Conservation (phyloP, 176 grass and related monocot genomes). For the Oryza officinalis region DNA sequence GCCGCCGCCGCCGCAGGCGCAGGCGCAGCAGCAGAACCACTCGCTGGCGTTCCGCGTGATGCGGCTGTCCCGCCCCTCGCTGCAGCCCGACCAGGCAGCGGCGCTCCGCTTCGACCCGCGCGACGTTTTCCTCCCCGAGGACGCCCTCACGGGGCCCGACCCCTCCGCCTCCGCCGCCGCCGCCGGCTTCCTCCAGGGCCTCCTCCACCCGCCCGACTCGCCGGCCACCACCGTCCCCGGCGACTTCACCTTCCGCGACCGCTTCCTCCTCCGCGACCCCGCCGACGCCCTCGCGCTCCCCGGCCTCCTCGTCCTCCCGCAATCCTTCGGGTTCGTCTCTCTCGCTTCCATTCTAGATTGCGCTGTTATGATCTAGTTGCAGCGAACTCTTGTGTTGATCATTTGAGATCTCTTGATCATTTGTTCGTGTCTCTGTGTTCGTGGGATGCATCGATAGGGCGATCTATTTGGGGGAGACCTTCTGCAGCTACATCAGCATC, state of each 20-base stretch:
- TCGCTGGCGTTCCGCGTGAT: constrained; percentile 97
- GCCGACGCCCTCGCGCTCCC: constrained; percentile 82
- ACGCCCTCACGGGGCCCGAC: constrained; percentile 62
- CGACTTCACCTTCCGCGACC: constrained; percentile 89
- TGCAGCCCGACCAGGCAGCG: constrained; percentile 74
- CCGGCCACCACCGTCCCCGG: constrained; percentile 36
- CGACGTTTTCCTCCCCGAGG: constrained; percentile 86
- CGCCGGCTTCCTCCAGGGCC: constrained; percentile 25
- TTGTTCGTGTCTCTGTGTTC: constrained; percentile 23
- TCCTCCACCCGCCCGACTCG: constrained; percentile 42
- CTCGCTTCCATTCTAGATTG: constrained; percentile 3
- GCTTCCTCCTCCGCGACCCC: constrained; percentile 77
- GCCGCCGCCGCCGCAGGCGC: constrained; percentile 11
- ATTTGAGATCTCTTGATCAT: too few relatives aligned
- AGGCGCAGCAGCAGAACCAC: constrained; percentile 47
- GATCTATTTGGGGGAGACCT: constrained; percentile 98
- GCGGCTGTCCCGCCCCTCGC: constrained; percentile 84
- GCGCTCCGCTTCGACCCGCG: constrained; percentile 83
- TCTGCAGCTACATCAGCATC: constrained; percentile 99
- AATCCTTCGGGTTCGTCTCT: constrained; percentile 75
- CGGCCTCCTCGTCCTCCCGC: constrained; percentile 85
- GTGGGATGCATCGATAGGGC: constrained; percentile 45
- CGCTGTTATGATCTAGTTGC: background rate
- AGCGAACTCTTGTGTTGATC: constrained; percentile 9
- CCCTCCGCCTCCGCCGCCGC: constrained; percentile 36